Evolutionary conservation across 1,284 basidiomycete species (phyloP).

Genomic region (Neolentinus lepideus): DNA sequence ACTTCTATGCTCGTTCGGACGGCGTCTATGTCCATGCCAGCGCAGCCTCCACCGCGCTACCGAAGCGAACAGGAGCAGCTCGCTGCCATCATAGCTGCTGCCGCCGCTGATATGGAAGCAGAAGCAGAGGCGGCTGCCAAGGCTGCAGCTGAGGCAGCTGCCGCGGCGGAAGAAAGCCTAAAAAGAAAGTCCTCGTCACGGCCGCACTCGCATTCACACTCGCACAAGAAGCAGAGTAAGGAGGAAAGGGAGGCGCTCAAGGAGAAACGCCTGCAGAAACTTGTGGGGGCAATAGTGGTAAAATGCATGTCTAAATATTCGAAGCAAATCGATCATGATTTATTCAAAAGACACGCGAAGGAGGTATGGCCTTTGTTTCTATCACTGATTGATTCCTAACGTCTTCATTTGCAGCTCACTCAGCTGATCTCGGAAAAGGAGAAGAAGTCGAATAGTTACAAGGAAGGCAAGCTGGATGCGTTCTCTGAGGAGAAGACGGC

Average conservation of each 20-base stretch:
- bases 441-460: constrained; percentile 81
- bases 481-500: constrained; percentile 81
- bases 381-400: constrained; percentile 2
- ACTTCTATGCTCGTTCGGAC: no score
- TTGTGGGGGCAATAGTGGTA: constrained; percentile 88
- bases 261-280: constrained; percentile 78
- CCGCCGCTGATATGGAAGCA: constrained; percentile 31
- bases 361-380: constrained; percentile 51
- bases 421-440: constrained; percentile 86
- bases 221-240: constrained; percentile 34
- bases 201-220: constrained; percentile 24
- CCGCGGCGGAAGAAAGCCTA: constrained; percentile 19
- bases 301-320: constrained; percentile 88
- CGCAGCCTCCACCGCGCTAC: not conserved
- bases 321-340: constrained; percentile 73
- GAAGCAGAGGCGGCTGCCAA: constrained; percentile 34
- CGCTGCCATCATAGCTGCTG: constrained; percentile 41
- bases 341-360: constrained; percentile 94
- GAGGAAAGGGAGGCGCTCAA: constrained; percentile 64
- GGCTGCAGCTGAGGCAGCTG: constrained; percentile 29
- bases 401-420: constrained; percentile 47
- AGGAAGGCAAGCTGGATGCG: constrained; percentile 59
- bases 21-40: not conserved
- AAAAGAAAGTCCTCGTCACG: constrained; percentile 20
- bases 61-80: constrained; percentile 14